These are phyloP conservation scores for Phytopythium ostracodes DNA, from an alignment of 352 stramenopile genomes.

Conservation along the genomic window DNA sequence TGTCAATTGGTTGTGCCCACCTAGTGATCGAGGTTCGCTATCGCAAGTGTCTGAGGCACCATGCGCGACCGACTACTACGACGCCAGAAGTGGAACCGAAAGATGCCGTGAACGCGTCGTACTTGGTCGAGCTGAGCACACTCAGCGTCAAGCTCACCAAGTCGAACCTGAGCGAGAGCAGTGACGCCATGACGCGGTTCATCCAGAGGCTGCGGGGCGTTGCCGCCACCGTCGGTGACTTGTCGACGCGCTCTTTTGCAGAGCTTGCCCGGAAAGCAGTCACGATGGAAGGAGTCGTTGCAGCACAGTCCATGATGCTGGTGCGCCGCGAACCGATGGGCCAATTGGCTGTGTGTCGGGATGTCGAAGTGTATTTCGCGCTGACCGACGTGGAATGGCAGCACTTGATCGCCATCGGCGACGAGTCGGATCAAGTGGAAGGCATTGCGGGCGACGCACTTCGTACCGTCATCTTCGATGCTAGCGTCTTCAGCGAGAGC, in stretches of 20 bases:
- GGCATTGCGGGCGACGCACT: not conserved
- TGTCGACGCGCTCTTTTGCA: conserved; percentile 14
- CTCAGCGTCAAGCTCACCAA: conserved; percentile 44
- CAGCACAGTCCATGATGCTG: conserved; percentile 12
- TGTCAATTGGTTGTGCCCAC: not conserved
- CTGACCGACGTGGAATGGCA: conserved; percentile 44
- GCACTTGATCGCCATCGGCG: not conserved
- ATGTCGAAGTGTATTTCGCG: conserved; percentile 34
- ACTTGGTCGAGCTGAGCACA: conserved; percentile 12
- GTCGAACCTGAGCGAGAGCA: conserved; percentile 32
- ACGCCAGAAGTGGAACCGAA: not conserved
- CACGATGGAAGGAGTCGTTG: conserved; percentile 30
- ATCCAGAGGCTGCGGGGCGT: conserved; percentile 15
- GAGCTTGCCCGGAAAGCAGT: conserved; percentile 24
- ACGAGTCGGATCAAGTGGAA: not conserved
- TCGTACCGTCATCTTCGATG: conserved; percentile 27
- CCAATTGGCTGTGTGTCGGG: conserved; percentile 13
- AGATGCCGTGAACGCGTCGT: not conserved
- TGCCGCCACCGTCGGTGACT: not conserved
- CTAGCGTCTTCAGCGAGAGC: conserved; percentile 18
- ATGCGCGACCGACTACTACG: not conserved
- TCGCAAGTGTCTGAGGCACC: too few species aligned
- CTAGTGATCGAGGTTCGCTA: conserved; percentile 1
- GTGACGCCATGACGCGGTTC: conserved; percentile 28
- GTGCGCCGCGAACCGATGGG: conserved; percentile 4